Conservation (phyloP, 108 stramenopile species). For the Stephanodiscus triporus region DNA sequence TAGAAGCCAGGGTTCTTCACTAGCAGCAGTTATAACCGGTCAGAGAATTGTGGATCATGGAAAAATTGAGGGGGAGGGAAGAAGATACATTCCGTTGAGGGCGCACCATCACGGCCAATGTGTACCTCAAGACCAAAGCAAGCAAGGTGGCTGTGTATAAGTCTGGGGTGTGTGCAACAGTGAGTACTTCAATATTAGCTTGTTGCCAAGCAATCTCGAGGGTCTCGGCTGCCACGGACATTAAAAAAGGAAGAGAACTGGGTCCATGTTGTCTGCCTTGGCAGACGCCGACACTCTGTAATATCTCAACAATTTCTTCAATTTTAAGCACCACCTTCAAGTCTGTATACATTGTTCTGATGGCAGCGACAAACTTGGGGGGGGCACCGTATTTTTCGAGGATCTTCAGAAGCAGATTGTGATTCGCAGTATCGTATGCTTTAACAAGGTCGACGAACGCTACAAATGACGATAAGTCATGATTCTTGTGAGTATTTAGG, state of each 20-base stretch:
- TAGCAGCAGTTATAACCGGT: too few species aligned
- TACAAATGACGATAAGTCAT: background rate
- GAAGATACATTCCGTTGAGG: too few species aligned
- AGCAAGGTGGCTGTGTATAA: too few species aligned
- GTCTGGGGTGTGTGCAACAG: too few species aligned
- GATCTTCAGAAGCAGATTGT: conserved; percentile 1
- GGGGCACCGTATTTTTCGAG: conserved; percentile 23
- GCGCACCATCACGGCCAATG: too few species aligned
- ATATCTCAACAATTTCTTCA: background rate
- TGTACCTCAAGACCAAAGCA: too few species aligned
- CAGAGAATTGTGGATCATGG: too few species aligned
- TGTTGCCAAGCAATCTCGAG: conserved; percentile 5
- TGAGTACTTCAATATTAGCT: too few species aligned
- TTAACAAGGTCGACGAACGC: conserved; percentile 25
- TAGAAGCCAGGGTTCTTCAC: too few species aligned
- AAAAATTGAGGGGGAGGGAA: too few species aligned
- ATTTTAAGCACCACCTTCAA: conserved; percentile 2
- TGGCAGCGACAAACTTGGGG: background rate
- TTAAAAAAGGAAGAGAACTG: conserved; percentile 26
- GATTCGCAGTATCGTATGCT: conserved; percentile 25
- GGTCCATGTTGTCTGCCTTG: conserved; percentile 9
- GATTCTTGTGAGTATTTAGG: background rate
- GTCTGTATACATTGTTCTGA: conserved; percentile 16
- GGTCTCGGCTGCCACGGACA: conserved; percentile 14
- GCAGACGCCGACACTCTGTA: background rate